Evolutionary conservation across 2,329 filamentous ascomycete genomes (phyloP).

Genomic region (Aspergillus sp.): DNA sequence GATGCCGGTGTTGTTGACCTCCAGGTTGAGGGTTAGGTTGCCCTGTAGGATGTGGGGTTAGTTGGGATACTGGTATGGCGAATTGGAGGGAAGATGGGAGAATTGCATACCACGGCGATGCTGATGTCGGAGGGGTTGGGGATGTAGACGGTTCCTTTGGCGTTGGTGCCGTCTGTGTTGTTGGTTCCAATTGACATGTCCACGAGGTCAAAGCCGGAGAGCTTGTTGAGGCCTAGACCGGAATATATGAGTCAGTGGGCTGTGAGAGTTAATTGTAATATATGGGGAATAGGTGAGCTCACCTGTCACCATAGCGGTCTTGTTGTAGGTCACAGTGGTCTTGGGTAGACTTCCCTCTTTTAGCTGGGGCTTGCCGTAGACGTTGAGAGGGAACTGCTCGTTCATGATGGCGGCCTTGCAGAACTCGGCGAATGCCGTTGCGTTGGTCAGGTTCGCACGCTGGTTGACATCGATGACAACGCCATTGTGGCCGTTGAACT

Average conservation of each 20-base stretch:
- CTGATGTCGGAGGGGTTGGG: constrained; percentile 63
- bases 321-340: constrained; percentile 57
- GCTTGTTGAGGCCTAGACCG: constrained; percentile 57
- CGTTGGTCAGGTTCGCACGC: constrained; percentile 45
- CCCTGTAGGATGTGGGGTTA: constrained; percentile 38
- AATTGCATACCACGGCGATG: constrained; percentile 48
- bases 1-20: constrained; percentile 50
- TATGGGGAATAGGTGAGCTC: constrained; percentile 13
- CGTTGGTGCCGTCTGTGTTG: constrained; percentile 52
- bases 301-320: constrained; percentile 61
- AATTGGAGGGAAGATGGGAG: background rate
- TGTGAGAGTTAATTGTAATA: background rate
- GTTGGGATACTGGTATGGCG: background rate
- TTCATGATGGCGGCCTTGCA: constrained; percentile 51
- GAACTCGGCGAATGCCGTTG: constrained; percentile 53
- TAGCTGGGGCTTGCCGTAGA: constrained; percentile 56
- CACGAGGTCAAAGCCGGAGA: constrained; percentile 55
- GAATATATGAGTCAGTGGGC: no score
- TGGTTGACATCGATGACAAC: constrained; percentile 48
- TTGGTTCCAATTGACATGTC: constrained; percentile 50
- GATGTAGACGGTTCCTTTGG: constrained; percentile 57
- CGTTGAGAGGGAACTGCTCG: constrained; percentile 52
- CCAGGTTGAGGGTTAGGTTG: constrained; percentile 59
- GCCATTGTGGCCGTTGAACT: constrained; percentile 47
- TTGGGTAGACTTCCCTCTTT: constrained; percentile 54